Base-by-base conservation (phyloP, 352 stramenopile species). In the Globisporangium apiculatum region DNA sequence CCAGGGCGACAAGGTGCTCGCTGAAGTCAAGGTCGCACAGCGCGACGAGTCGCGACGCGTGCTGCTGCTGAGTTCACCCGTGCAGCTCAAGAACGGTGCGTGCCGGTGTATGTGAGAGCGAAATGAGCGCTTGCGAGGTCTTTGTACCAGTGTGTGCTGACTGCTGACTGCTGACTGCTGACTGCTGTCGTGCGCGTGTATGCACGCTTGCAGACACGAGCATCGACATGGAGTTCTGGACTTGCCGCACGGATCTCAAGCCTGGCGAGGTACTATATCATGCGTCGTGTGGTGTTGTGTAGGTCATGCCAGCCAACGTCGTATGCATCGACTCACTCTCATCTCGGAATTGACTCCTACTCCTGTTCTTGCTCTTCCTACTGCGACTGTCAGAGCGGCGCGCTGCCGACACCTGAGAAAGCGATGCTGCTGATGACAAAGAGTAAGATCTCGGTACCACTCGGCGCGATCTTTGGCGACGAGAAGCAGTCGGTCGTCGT, bases 21-120 rank as follows among this genome's bases (percentile, higher is more conserved):
- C 80, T 3, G 86, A 96, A 69, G 86, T 94, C 14, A 96, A 96
- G 55, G 86, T 96, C 18, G 86, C 86, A 4, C 86, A 94, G 50
- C 69, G 86, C 42, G 86, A 94, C 53, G 84, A 96, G 52, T 91
- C 80, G 38, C 81, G 85, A 17, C 81, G 86, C 31, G 86, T 96
- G 4, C 57, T 96, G 41, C 60, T 93, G 31, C 62, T 96, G 12
- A 94, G 79, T 47, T 96, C 86, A n/a, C 84, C 85, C 7, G 86
- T 94, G 3, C 86, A 94, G 62, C 60, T 96, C 17, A 96, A 94
- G 58, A 96, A 96, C 63, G 79, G 81, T 86, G 73, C 45, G 69
- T 76, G 17, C n/a, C 9, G 1, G 14, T n/a, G 43, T 36, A 62
- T 49, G 10, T 5, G 9, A n/a, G 7, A 17, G 43, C 11, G 43